Evolutionary conservation across 805 yeast species (phyloP).

Genomic region (Pichia phayaonensis): DNA sequence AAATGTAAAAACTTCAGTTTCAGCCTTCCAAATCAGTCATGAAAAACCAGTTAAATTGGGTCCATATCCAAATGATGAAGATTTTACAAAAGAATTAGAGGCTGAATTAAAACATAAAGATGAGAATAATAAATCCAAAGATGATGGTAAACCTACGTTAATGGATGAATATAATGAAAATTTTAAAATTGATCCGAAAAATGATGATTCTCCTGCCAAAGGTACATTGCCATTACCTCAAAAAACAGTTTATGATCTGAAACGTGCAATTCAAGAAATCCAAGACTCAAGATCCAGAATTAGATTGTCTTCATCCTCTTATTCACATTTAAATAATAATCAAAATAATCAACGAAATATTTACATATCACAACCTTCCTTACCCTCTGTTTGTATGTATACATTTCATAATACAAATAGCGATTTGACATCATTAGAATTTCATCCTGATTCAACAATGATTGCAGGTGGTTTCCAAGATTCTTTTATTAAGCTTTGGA

Average conservation of each 20-base stretch:
- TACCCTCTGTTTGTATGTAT: constrained; percentile 96
- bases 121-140: constrained; percentile 32
- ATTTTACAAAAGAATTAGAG: constrained; percentile 74
- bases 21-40: constrained; percentile 33
- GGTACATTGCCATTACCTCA: constrained; percentile 82
- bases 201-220: constrained; percentile 61
- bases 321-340: constrained; percentile 9
- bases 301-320: constrained; percentile 44
- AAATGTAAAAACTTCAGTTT: constrained; percentile 30
- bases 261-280: constrained; percentile 67
- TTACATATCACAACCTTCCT: constrained; percentile 48
- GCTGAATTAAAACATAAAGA: constrained; percentile 77
- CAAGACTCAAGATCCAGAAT: constrained; percentile 77
- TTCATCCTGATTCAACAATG: constrained; percentile 78
- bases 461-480: constrained; percentile 95
- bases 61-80: constrained; percentile 77
- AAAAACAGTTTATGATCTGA: constrained; percentile 71
- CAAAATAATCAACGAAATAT: background rate
- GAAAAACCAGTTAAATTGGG: constrained; percentile 74
- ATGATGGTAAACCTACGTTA: constrained; percentile 31
- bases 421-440: constrained; percentile 77
- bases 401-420: constrained; percentile 93
- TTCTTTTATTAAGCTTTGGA: constrained; percentile 85
- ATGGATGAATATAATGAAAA: constrained; percentile 60
- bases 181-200: constrained; percentile 43